Evolutionary conservation across 192 early-diverging fungal genomes (phyloP).

Genomic region (Umbelopsis isabellina): DNA sequence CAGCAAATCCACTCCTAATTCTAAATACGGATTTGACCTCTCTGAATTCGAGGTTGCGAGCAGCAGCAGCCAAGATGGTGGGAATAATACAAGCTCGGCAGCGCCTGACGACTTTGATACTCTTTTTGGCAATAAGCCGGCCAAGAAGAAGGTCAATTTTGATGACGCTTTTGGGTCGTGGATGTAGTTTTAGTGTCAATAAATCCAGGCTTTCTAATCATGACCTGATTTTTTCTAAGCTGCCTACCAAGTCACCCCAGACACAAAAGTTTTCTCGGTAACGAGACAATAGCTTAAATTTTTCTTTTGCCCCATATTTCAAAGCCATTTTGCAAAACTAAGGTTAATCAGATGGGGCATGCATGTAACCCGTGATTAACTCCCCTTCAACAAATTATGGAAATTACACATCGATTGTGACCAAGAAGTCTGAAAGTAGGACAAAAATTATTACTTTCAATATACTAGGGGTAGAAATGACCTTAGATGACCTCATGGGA

Average conservation of each 20-base stretch:
- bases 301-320: no score
- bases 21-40: constrained; percentile 41
- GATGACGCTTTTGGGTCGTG: constrained; percentile 16
- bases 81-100: background rate
- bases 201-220: background rate
- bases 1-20: constrained; percentile 23
- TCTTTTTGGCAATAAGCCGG: constrained; percentile 18
- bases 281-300: no score
- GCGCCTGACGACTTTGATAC: constrained; percentile 7
- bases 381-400: no score
- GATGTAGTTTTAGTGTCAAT: background rate
- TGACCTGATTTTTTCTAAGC: no score
- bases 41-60: constrained; percentile 27
- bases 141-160: constrained; percentile 17
- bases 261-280: no score
- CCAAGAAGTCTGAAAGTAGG: background rate
- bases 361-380: no score
- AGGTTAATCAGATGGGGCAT: no score
- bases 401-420: background rate
- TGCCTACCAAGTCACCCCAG: no score
- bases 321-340: no score
- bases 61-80: background rate
- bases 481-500: constrained; percentile 14
- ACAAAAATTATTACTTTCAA: no score
- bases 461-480: background rate